phyloP scores from a whole-genome alignment of 108 stramenopile species.

The Fistulifera solaris region DNA sequence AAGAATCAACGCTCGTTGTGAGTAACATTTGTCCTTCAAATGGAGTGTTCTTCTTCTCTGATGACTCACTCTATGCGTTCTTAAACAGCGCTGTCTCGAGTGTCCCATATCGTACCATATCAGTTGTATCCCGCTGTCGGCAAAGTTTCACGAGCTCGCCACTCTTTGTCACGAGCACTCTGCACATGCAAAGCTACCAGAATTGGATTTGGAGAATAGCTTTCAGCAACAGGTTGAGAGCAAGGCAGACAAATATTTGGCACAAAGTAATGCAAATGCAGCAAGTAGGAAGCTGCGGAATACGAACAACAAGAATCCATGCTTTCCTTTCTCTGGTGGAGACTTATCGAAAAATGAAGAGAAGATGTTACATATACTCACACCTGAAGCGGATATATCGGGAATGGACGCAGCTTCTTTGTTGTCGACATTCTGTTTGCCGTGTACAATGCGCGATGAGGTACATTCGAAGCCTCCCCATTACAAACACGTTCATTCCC shows the following conservation, averaged over 20 bases:
- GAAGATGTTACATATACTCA: not conserved
- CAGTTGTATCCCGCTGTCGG: constrained; percentile 78
- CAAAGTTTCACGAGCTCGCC: constrained; percentile 74
- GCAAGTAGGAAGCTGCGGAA: too few relatives aligned
- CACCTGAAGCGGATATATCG: not conserved
- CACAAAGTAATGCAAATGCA: not conserved
- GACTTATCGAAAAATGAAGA: not conserved
- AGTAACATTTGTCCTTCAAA: not conserved
- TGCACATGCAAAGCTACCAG: constrained; percentile 48
- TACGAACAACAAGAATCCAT: constrained; percentile 1
- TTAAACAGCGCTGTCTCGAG: constrained; percentile 58
- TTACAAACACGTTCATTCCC: constrained; percentile 49
- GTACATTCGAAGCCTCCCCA: constrained; percentile 62
- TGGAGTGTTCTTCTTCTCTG: constrained; percentile 8
- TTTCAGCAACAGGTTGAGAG: constrained; percentile 42
- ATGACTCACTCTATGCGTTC: too few relatives aligned
- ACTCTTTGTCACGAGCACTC: constrained; percentile 81
- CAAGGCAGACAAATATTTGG: constrained; percentile 30
- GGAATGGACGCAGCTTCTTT: constrained; percentile 5
- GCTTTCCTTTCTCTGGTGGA: not conserved
- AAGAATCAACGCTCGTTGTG: constrained; percentile 4
- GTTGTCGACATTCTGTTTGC: constrained; percentile 37
- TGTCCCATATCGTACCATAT: constrained; percentile 82
- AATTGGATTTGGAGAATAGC: constrained; percentile 45
- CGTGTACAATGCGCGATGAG: constrained; percentile 52